Conservation (phyloP, 2,329 filamentous ascomycete species). For the Neofusicoccum cordaticola region DNA sequence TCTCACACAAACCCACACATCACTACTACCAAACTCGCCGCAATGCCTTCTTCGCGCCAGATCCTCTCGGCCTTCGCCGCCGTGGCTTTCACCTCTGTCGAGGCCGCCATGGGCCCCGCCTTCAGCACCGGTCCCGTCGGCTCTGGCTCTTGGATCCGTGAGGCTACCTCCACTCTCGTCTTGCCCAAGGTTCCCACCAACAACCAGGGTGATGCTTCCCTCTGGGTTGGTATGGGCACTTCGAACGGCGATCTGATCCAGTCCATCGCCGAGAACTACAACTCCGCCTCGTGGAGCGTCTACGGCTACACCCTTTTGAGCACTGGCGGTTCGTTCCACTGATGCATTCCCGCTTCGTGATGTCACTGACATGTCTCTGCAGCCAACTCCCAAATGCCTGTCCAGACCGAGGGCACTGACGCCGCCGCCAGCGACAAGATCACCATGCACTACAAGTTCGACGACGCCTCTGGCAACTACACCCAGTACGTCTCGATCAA, state of each 20-base stretch:
- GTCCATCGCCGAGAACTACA: conserved; percentile 37
- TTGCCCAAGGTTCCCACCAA: conserved; percentile 40
- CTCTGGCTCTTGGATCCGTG: conserved; percentile 42
- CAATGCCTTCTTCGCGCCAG: conserved; percentile 22
- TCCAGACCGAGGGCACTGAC: conserved; percentile 30
- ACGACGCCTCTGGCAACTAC: conserved; percentile 40
- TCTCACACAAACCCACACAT: neutral
- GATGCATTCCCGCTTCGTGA: neutral
- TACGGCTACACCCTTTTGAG: conserved; percentile 44
- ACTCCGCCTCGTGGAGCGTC: conserved; percentile 39
- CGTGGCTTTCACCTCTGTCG: conserved; percentile 18
- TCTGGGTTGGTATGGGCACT: conserved; percentile 54
- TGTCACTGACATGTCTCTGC: conserved; percentile 2
- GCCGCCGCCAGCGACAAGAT: conserved; percentile 33
- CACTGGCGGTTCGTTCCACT: conserved; percentile 26
- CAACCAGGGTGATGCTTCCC: conserved; percentile 35
- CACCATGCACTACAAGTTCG: conserved; percentile 46
- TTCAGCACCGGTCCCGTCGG: conserved; percentile 43
- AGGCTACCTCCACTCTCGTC: conserved; percentile 45
- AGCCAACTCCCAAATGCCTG: conserved; percentile 32
- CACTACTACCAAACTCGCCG: neutral
- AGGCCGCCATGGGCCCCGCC: conserved; percentile 27
- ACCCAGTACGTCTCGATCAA: conserved; percentile 41
- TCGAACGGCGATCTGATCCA: conserved; percentile 51
- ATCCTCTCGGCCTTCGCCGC: conserved; percentile 20